Percentiles rank a stretch among this genome's conserved stretches.
These are phyloP conservation scores for Suillus variegatus DNA, from an alignment of 768 basidiomycete genomes.

Conservation along the genomic window DNA sequence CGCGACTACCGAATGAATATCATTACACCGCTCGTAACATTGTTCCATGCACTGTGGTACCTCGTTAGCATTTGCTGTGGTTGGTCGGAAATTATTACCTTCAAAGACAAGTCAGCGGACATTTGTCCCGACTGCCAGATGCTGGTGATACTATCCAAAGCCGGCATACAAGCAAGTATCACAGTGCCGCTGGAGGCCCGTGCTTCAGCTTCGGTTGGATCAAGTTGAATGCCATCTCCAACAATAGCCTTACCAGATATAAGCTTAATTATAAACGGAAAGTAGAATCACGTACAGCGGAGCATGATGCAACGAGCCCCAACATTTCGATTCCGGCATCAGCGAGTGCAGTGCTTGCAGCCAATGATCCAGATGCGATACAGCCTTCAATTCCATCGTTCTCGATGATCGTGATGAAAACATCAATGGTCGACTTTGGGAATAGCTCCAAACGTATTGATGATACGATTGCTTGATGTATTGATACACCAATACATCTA, in stretches of 20 bases:
- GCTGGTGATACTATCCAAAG: constrained; percentile 78
- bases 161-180: constrained; percentile 86
- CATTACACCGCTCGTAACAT: constrained; percentile 70
- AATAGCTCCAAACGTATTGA: constrained; percentile 84
- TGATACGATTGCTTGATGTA: constrained; percentile 84
- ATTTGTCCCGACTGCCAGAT: constrained; percentile 84
- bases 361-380: constrained; percentile 82
- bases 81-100: constrained; percentile 44
- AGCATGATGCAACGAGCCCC: constrained; percentile 83
- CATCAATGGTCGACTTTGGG: constrained; percentile 94
- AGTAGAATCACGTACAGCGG: constrained; percentile 55
- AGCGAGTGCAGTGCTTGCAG: constrained; percentile 88
- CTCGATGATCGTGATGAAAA: constrained; percentile 88
- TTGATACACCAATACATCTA: constrained; percentile 74
- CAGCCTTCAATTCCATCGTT: constrained; percentile 91
- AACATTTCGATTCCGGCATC: constrained; percentile 92
- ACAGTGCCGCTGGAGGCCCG: constrained; percentile 60
- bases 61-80: neutral
- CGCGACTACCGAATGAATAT: constrained; percentile 75
- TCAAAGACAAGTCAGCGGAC: constrained; percentile 49
- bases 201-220: constrained; percentile 77
- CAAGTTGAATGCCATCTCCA: constrained; percentile 66
- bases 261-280: constrained; percentile 4
- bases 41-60: constrained; percentile 60
- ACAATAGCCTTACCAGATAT: constrained; percentile 51